Evolutionary conservation across 305 asterid genomes (phyloP).

Genomic region (Fraxinus platypoda): DNA sequence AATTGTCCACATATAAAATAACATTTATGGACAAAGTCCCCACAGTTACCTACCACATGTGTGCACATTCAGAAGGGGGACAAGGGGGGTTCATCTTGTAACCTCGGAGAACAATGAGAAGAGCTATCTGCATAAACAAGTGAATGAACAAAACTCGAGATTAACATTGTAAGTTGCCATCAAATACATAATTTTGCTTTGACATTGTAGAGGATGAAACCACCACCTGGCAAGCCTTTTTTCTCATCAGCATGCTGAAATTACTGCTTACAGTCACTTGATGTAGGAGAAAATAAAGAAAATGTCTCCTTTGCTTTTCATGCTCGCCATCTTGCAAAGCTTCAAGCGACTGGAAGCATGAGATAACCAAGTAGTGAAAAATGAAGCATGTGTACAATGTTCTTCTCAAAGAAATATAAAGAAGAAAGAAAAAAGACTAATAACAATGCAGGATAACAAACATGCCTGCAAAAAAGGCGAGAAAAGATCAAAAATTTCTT

Average conservation of each 20-base stretch:
- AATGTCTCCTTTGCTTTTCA: slow-evolving; percentile 94
- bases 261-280: slow-evolving; percentile 96
- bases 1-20: slow-evolving; percentile 17
- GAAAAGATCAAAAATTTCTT: slow-evolving; percentile 99
- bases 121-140: slow-evolving; percentile 67
- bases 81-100: slow-evolving; percentile 96
- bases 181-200: slow-evolving; percentile 18
- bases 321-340: slow-evolving; percentile 98
- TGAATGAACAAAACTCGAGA: slow-evolving; percentile 17
- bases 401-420: slow-evolving; percentile 12
- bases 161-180: slow-evolving; percentile 23
- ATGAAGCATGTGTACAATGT: slow-evolving; percentile 20
- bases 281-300: slow-evolving; percentile 89
- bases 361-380: slow-evolving; percentile 23
- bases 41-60: slow-evolving; percentile 82
- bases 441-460: slow-evolving; percentile 22
- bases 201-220: slow-evolving; percentile 24
- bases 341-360: slow-evolving; percentile 82
- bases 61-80: slow-evolving; percentile 96
- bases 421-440: slow-evolving; percentile 13
- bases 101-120: slow-evolving; percentile 81
- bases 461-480: slow-evolving; percentile 93
- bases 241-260: slow-evolving; percentile 87
- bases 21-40: slow-evolving; percentile 22
- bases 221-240: slow-evolving; percentile 93